A percentile compares a stretch with the other conserved stretches of the same genome.
These are phyloP conservation scores for Aureobasidium sp. DNA, from an alignment of 2,329 filamentous ascomycete genomes.

Conservation along the genomic window DNA sequence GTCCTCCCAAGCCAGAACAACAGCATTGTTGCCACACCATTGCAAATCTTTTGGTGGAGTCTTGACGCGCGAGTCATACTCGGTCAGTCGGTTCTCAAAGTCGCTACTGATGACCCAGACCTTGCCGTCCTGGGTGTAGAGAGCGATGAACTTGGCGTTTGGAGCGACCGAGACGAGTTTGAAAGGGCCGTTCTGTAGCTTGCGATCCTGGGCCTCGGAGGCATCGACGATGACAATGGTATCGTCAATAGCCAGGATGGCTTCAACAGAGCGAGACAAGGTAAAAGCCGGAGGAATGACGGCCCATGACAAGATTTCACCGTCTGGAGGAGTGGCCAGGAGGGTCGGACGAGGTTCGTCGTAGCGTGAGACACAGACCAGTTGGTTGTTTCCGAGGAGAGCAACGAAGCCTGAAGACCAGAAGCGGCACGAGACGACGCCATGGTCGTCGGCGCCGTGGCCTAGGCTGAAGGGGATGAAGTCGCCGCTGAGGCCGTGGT, in stretches of 20 bases:
- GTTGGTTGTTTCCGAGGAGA: constrained; percentile 76
- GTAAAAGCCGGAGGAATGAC: constrained; percentile 83
- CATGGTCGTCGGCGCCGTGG: constrained; percentile 77
- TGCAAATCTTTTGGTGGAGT: constrained; percentile 81
- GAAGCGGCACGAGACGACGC: constrained; percentile 84
- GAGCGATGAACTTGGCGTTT: constrained; percentile 77
- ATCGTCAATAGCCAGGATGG: constrained; percentile 73
- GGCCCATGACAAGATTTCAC: constrained; percentile 79
- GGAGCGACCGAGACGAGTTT: constrained; percentile 85
- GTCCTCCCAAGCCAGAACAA: constrained; percentile 93
- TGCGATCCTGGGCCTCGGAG: constrained; percentile 82
- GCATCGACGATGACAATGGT: constrained; percentile 85
- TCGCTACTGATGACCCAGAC: constrained; percentile 93
- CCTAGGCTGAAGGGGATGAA: constrained; percentile 92
- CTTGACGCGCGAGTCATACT: constrained; percentile 81
- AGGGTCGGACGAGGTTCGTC: constrained; percentile 81
- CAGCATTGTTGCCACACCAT: constrained; percentile 94
- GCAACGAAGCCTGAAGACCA: constrained; percentile 91
- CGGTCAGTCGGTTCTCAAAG: constrained; percentile 85
- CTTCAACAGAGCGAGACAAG: constrained; percentile 86
- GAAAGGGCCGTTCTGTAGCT: constrained; percentile 88
- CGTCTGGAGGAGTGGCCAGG: constrained; percentile 68
- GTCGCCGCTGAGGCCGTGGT: constrained; percentile 85
- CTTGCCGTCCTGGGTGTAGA: constrained; percentile 79
- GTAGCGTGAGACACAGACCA: constrained; percentile 84